A percentile compares a stretch with the other conserved stretches of the same genome.
phyloP scores from a whole-genome alignment of 2,329 filamentous ascomycete species.

The Cytospora leucostoma region DNA sequence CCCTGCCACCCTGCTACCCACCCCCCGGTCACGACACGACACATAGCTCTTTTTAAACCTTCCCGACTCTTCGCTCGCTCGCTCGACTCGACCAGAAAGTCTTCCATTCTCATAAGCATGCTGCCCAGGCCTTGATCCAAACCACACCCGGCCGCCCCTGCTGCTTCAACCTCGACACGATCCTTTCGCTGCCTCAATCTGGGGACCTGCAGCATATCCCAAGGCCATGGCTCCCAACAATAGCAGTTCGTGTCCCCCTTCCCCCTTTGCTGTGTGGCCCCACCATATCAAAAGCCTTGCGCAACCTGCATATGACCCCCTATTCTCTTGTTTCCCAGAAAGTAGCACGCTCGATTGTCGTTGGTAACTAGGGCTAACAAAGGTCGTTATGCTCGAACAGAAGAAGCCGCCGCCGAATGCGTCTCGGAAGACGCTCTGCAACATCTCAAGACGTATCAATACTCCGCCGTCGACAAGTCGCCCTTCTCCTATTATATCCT shows the following conservation, averaged over 20 bases:
- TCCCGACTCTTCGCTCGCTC: background rate
- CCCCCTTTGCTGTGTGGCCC: background rate
- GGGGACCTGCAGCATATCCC: slow-evolving; percentile 10
- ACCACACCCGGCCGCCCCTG: background rate
- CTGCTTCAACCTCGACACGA: background rate
- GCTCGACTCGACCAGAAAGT: background rate
- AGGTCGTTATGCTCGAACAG: slow-evolving; percentile 34
- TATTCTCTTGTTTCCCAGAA: background rate
- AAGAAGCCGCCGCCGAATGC: slow-evolving; percentile 65
- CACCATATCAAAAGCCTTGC: background rate
- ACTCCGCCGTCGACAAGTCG: slow-evolving; percentile 95
- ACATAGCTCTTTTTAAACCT: background rate
- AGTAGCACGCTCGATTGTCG: slow-evolving; percentile 17
- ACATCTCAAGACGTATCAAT: slow-evolving; percentile 95
- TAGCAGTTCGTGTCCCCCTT: slow-evolving; percentile 24
- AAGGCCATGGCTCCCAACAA: slow-evolving; percentile 26
- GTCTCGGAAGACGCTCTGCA: slow-evolving; percentile 87
- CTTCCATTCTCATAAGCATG: slow-evolving; percentile 11
- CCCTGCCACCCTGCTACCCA: too few relatives aligned
- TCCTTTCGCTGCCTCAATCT: background rate
- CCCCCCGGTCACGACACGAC: background rate
- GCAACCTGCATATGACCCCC: background rate
- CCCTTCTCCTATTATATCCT: slow-evolving; percentile 91
- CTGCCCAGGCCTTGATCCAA: slow-evolving; percentile 9
- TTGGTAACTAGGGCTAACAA: slow-evolving; percentile 9